Evolutionary conservation across 176 grass and related monocot species (phyloP).

Genomic region (Calamus simplicifolius): DNA sequence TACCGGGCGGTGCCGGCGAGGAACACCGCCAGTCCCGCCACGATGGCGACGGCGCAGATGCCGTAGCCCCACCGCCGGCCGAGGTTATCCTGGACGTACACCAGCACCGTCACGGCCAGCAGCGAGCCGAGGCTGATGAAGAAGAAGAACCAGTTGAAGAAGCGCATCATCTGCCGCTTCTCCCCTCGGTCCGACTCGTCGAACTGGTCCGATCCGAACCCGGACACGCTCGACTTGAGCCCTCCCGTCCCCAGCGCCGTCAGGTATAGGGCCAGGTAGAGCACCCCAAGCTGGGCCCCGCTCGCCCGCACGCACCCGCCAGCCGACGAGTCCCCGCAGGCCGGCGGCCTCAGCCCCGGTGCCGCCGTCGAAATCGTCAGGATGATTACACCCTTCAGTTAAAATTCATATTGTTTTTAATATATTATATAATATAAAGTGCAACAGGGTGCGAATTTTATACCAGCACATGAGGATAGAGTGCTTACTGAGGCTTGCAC

Average conservation of each 20-base stretch:
- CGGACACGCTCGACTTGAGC: constrained; percentile 20
- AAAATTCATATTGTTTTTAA: no score
- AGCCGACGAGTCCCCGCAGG: neutral
- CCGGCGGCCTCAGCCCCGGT: constrained; percentile 9
- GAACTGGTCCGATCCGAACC: constrained; percentile 25
- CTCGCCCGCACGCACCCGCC: neutral
- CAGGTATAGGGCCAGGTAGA: constrained; percentile 17
- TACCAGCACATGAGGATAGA: no score
- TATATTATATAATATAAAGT: no score
- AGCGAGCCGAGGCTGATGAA: constrained; percentile 21
- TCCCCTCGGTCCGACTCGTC: constrained; percentile 7
- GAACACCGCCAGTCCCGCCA: constrained; percentile 25
- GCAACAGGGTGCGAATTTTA: no score
- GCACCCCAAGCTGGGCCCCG: constrained; percentile 14
- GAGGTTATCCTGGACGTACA: constrained; percentile 20
- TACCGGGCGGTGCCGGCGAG: constrained; percentile 29
- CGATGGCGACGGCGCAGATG: constrained; percentile 13
- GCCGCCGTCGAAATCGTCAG: constrained; percentile 16
- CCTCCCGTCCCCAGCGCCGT: constrained; percentile 18
- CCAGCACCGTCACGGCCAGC: constrained; percentile 12
- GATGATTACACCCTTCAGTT: constrained; percentile 6
- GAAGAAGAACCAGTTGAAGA: constrained; percentile 25
- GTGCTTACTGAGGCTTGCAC: constrained; percentile 15
- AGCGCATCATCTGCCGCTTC: constrained; percentile 21
- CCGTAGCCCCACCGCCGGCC: constrained; percentile 16